A percentile compares a stretch with the other conserved stretches of the same genome.
These are phyloP conservation scores for Arthrobotrys musiformis DNA, from an alignment of 2,329 filamentous ascomycete species.

Conservation along the genomic window DNA sequence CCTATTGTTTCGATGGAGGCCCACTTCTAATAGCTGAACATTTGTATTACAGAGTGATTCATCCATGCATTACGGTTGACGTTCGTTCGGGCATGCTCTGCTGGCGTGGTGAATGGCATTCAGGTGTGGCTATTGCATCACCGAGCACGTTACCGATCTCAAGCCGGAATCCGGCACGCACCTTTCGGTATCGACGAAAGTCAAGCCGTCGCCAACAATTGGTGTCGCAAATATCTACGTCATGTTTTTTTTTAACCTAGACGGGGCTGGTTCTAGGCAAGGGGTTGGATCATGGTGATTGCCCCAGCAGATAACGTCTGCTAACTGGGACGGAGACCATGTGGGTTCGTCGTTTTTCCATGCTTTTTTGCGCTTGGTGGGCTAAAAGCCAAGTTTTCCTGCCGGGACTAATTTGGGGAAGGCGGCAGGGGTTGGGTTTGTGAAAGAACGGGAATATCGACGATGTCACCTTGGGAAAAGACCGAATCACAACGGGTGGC, in stretches of 20 bases:
- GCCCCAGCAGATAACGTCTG: background rate
- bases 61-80: background rate
- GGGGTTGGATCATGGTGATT: background rate
- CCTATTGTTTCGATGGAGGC: background rate
- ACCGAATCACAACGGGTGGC: background rate
- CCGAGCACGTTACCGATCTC: background rate
- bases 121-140: conserved; percentile 23
- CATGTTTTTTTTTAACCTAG: background rate
- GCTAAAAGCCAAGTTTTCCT: background rate
- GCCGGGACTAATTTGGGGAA: conserved; percentile 3
- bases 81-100: background rate
- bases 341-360: too few species aligned
- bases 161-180: conserved; percentile 15
- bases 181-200: background rate
- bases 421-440: conserved; percentile 7
- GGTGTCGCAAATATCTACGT: background rate
- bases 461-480: conserved; percentile 5
- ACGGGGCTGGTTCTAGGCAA: background rate
- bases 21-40: background rate
- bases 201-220: conserved; percentile 2
- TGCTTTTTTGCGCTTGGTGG: background rate
- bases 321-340: background rate
- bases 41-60: background rate
- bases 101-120: background rate
- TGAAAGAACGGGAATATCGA: conserved; percentile 15